These are phyloP conservation scores for Aspergillus quadrilineatus DNA, from an alignment of 2,329 filamentous ascomycete genomes.

Conservation along the genomic window DNA sequence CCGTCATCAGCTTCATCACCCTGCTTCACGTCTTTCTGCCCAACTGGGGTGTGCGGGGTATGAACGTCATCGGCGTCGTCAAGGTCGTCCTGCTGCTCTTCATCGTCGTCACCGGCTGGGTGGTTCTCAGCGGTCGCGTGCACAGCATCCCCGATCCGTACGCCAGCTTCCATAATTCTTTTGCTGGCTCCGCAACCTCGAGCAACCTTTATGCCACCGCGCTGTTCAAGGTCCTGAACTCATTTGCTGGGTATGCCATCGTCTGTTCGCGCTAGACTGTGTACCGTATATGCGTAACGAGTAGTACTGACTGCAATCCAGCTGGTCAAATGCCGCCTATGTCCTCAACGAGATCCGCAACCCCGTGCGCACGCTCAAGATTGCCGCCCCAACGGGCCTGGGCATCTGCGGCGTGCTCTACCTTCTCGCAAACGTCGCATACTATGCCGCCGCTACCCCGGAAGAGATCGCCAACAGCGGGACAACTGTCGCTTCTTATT, in stretches of 20 bases:
- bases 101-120: constrained; percentile 45
- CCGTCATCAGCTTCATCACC: constrained; percentile 34
- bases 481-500: constrained; percentile 1
- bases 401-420: constrained; percentile 51
- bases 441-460: constrained; percentile 23
- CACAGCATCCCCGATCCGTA: constrained; percentile 38
- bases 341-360: constrained; percentile 55
- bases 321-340: constrained; percentile 14
- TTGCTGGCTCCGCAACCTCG: not conserved
- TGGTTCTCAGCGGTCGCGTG: constrained; percentile 36
- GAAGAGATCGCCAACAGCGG: constrained; percentile 5
- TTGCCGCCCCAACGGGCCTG: constrained; percentile 55
- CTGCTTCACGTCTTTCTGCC: constrained; percentile 43
- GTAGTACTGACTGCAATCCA: not conserved
- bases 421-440: constrained; percentile 56
- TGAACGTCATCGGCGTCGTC: constrained; percentile 45
- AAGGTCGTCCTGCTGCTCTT: constrained; percentile 49
- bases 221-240: constrained; percentile 2
- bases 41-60: constrained; percentile 44
- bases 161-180: constrained; percentile 35
- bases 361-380: constrained; percentile 54
- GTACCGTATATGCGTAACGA: no score
- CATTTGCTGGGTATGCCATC: not conserved
- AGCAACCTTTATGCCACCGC: constrained; percentile 7
- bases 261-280: no score